phyloP scores from a whole-genome alignment of 2,329 filamentous ascomycete genomes.

The Dactylellina parvicollis region DNA sequence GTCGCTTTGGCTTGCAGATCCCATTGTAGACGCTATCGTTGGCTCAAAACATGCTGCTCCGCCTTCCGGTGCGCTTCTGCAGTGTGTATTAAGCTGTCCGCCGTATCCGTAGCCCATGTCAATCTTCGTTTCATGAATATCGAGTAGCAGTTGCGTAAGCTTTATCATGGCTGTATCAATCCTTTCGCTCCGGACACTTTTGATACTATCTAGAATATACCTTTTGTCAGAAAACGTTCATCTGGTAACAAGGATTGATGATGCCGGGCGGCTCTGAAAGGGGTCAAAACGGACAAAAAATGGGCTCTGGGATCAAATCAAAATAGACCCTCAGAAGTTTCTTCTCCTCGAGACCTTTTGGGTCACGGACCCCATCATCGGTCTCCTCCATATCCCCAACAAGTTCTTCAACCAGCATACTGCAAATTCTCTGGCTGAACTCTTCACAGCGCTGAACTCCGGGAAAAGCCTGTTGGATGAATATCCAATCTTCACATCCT shows the following conservation, averaged over 20 bases:
- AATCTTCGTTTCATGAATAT: conserved; percentile 15
- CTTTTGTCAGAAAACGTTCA: no score
- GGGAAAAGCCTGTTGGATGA: conserved; percentile 24
- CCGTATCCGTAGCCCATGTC: not conserved
- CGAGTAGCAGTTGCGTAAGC: not conserved
- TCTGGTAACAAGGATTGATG: not conserved
- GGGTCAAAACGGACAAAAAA: conserved; percentile 21
- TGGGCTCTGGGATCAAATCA: conserved; percentile 23
- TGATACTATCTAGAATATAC: conserved; percentile 25
- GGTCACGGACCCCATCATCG: not conserved
- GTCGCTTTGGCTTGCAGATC: not conserved
- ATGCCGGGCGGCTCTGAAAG: no score
- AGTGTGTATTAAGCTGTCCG: not conserved
- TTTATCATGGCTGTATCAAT: conserved; percentile 2
- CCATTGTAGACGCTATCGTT: conserved; percentile 17
- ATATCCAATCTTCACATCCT: conserved; percentile 43
- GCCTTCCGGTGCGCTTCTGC: not conserved
- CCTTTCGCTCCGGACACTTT: not conserved
- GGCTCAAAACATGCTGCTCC: not conserved
- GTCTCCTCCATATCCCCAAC: conserved; percentile 28
- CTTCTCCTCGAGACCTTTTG: conserved; percentile 5
- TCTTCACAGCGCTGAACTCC: not conserved
- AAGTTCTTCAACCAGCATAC: conserved; percentile 40
- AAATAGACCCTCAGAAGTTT: conserved; percentile 1
- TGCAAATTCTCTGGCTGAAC: conserved; percentile 4